phyloP scores from a whole-genome alignment of 2,329 filamentous ascomycete genomes.

The Epichloe typhina region DNA sequence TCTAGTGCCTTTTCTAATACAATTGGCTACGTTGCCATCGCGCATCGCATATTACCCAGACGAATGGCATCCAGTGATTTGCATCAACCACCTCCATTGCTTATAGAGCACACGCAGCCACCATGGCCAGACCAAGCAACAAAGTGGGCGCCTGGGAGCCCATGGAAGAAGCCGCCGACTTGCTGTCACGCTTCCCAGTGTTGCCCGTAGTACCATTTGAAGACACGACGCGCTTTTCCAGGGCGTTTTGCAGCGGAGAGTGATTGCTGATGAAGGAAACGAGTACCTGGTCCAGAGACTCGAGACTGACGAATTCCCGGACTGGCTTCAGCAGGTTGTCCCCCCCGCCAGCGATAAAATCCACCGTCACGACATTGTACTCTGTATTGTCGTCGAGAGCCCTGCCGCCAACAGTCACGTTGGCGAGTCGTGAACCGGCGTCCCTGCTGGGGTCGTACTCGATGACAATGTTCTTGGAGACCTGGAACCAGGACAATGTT shows the following conservation, averaged over 20 bases:
- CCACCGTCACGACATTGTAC: conserved; percentile 48
- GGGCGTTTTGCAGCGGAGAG: conserved; percentile 34
- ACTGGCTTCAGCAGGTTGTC: conserved; percentile 43
- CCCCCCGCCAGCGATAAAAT: conserved; percentile 49
- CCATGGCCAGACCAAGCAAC: neutral
- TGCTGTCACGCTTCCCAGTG: neutral
- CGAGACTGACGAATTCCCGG: conserved; percentile 30
- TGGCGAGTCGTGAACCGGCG: conserved; percentile 37
- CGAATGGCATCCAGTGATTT: no score
- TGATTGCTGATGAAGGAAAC: conserved; percentile 33
- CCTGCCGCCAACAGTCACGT: conserved; percentile 35
- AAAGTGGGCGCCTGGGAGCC: neutral
- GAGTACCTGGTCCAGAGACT: conserved; percentile 41
- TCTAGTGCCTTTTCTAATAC: no score
- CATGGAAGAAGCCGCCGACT: neutral
- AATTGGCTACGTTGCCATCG: no score
- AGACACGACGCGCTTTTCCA: conserved; percentile 28
- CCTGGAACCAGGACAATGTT: conserved; percentile 47
- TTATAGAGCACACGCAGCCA: neutral
- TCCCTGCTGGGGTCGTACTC: conserved; percentile 40
- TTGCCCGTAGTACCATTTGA: neutral
- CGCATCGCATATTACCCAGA: no score
- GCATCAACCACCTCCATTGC: neutral
- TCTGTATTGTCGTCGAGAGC: conserved; percentile 29
- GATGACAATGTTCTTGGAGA: conserved; percentile 42